phyloP scores from a whole-genome alignment of 108 stramenopile species.

The Craspedostauros australis region DNA sequence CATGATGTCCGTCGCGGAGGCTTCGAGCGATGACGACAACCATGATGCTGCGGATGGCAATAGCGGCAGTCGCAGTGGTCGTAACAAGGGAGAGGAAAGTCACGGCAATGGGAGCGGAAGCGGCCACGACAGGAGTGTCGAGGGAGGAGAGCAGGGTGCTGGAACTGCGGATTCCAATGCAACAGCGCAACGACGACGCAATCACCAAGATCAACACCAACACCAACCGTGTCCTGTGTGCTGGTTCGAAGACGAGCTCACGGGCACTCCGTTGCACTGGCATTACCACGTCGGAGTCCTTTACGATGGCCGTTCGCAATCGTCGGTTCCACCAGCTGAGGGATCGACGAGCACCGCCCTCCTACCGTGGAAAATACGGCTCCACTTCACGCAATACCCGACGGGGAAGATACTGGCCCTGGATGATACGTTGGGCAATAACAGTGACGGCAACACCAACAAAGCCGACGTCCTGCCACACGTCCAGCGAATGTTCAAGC shows the following conservation, averaged over 20 bases:
- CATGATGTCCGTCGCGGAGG: not conserved
- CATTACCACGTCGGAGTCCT: constrained; percentile 71
- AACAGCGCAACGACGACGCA: no score
- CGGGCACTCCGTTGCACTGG: constrained; percentile 62
- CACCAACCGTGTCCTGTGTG: constrained; percentile 58
- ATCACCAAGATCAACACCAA: no score
- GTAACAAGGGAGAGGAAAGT: no score
- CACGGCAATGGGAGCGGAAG: no score
- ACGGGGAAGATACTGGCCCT: constrained; percentile 48
- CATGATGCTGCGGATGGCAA: constrained; percentile 7
- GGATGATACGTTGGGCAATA: no score
- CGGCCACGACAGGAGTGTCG: no score
- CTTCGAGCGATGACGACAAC: not conserved
- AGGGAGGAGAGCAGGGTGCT: no score
- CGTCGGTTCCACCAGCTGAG: not conserved
- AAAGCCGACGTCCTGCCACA: constrained; percentile 23
- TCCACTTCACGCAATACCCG: constrained; percentile 77
- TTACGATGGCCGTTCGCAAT: constrained; percentile 35
- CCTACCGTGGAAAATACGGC: constrained; percentile 69
- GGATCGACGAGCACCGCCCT: no score
- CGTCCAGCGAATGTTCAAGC: constrained; percentile 46
- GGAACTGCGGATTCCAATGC: not conserved
- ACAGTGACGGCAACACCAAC: no score
- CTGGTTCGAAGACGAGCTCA: constrained; percentile 81
- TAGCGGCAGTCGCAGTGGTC: no score